Percentiles rank a stretch among this genome's conserved stretches.
phyloP scores from a whole-genome alignment of 306 rosid species.

The Hippophae tibetana region DNA sequence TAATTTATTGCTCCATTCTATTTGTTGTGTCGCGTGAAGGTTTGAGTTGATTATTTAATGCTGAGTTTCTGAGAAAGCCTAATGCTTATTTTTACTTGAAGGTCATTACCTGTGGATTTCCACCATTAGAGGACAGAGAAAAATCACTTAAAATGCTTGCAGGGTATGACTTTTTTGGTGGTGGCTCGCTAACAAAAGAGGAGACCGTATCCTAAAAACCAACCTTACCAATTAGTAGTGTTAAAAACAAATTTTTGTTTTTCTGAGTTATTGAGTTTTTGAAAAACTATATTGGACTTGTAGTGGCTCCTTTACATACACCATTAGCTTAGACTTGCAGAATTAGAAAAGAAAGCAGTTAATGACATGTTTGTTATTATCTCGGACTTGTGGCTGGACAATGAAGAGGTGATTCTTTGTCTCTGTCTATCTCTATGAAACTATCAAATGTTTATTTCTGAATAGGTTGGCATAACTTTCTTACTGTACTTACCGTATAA shows the following conservation, averaged over 20 bases:
- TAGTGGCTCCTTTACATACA: conserved; percentile 30
- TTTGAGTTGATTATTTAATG: neutral
- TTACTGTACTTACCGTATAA: conserved; percentile 39
- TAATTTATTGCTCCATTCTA: too few species aligned
- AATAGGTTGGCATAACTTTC: conserved; percentile 22
- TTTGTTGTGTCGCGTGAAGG: too few species aligned
- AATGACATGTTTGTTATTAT: conserved; percentile 81
- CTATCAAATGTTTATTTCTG: neutral
- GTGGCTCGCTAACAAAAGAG: conserved; percentile 53
- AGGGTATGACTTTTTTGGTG: conserved; percentile 73
- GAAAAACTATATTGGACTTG: conserved; percentile 2
- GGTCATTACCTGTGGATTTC: conserved; percentile 92
- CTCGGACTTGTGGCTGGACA: conserved; percentile 85
- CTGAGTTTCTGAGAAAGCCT: conserved; percentile 15
- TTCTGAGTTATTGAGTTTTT: neutral
- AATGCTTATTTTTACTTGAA: conserved; percentile 21
- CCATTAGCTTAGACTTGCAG: conserved; percentile 62
- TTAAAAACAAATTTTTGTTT: neutral
- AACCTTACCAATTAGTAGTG: conserved; percentile 1
- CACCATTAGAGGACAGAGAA: conserved; percentile 79
- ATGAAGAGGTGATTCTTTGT: conserved; percentile 62
- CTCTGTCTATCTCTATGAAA: neutral
- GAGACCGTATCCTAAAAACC: conserved; percentile 56
- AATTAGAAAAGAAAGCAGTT: conserved; percentile 62
- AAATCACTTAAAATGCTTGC: conserved; percentile 53